phyloP scores from a whole-genome alignment of 2,329 filamentous ascomycete genomes.

The Apiospora marii region DNA sequence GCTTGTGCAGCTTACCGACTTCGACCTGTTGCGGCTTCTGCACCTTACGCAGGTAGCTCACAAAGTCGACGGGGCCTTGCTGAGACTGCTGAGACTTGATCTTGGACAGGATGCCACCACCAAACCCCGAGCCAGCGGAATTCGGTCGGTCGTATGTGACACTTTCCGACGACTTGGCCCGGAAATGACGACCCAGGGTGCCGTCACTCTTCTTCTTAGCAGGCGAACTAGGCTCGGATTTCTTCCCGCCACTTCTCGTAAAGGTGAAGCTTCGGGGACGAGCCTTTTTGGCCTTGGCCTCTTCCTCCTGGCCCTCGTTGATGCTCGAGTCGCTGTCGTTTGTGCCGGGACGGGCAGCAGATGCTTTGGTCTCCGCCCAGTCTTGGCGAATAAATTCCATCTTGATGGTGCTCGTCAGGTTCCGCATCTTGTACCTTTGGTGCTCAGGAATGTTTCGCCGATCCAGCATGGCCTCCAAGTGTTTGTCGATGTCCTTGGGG shows the following conservation, averaged over 20 bases:
- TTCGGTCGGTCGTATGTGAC: slow-evolving; percentile 67
- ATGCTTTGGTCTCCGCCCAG: slow-evolving; percentile 69
- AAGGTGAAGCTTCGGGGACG: slow-evolving; percentile 83
- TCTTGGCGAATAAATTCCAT: slow-evolving; percentile 94
- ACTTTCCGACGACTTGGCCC: slow-evolving; percentile 77
- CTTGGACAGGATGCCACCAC: slow-evolving; percentile 68
- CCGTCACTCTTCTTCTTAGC: slow-evolving; percentile 78
- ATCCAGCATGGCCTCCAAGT: slow-evolving; percentile 74
- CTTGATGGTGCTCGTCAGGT: slow-evolving; percentile 87
- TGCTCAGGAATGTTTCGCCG: slow-evolving; percentile 93
- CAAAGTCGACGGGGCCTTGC: slow-evolving; percentile 82
- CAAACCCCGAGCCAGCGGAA: slow-evolving; percentile 57
- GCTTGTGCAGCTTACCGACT: slow-evolving; percentile 94
- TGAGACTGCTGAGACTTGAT: slow-evolving; percentile 66
- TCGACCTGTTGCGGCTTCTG: slow-evolving; percentile 85
- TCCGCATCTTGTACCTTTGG: slow-evolving; percentile 94
- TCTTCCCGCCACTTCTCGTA: slow-evolving; percentile 62
- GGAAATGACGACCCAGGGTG: slow-evolving; percentile 68
- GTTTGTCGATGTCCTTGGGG: slow-evolving; percentile 62
- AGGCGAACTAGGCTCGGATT: slow-evolving; percentile 69
- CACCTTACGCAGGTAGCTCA: slow-evolving; percentile 82
- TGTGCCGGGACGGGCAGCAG: slow-evolving; percentile 49
- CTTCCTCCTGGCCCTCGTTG: slow-evolving; percentile 37
- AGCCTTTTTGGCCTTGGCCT: slow-evolving; percentile 62
- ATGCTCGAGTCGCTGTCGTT: slow-evolving; percentile 52